These are phyloP conservation scores for Saturnispora quitensis DNA, from an alignment of 805 yeast species.

Conservation along the genomic window DNA sequence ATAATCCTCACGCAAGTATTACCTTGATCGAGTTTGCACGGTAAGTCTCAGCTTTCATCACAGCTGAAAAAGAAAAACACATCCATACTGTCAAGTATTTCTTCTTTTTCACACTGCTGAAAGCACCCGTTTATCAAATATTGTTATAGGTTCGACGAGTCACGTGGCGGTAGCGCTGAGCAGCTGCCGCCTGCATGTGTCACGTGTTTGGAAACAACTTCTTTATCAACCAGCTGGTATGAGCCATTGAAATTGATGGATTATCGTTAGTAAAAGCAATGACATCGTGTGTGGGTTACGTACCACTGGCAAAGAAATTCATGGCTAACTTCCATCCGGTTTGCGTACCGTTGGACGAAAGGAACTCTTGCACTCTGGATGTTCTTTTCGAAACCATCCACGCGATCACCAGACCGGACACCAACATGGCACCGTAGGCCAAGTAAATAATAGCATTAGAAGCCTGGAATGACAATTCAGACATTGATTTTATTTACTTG, in stretches of 20 bases:
- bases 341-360: conserved; percentile 75
- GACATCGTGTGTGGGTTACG: conserved; percentile 28
- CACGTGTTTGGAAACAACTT: too few species aligned
- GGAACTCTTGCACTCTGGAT: conserved; percentile 39
- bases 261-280: conserved; percentile 7
- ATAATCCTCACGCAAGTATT: conserved; percentile 73
- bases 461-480: conserved; percentile 34
- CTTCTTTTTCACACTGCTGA: background rate
- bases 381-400: conserved; percentile 36
- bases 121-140: conserved; percentile 40
- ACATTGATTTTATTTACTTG: too few species aligned
- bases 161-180: background rate
- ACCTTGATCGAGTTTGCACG: conserved; percentile 76
- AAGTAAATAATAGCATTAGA: conserved; percentile 57
- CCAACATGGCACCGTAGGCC: conserved; percentile 46
- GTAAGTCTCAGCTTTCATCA: conserved; percentile 72
- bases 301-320: conserved; percentile 86
- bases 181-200: too few species aligned
- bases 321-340: conserved; percentile 75
- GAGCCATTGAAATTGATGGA: background rate
- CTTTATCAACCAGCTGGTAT: too few species aligned
- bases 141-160: conserved; percentile 12
- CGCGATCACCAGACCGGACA: conserved; percentile 52
- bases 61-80: conserved; percentile 33
- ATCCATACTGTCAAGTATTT: background rate